Percentiles rank a stretch among this genome's conserved stretches.
Evolutionary conservation across 306 rosid species (phyloP).

Genomic region (Potentilla sterilis): DNA sequence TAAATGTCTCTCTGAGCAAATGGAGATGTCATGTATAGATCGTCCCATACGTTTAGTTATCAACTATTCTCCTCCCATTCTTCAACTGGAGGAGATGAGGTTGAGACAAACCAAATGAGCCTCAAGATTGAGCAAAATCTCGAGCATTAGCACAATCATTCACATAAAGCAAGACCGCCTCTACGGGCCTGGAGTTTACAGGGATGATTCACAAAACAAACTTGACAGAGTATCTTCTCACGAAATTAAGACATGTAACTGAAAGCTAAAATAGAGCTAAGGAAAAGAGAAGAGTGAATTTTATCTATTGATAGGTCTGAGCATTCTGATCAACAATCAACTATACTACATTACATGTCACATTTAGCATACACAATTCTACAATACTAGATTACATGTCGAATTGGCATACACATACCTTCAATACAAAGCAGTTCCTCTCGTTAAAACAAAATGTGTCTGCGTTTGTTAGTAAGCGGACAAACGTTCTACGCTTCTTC

Average conservation of each 20-base stretch:
- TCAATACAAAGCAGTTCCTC: conserved; percentile 1
- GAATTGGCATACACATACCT: neutral
- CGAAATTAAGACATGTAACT: neutral
- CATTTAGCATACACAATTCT: conserved; percentile 5
- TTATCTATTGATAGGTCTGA: neutral
- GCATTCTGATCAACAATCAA: neutral
- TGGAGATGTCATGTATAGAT: too few species aligned
- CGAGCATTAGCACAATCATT: too few species aligned
- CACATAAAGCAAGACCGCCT: too few species aligned
- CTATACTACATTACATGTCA: neutral
- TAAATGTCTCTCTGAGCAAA: too few species aligned
- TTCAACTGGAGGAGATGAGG: too few species aligned
- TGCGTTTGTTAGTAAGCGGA: conserved; percentile 35
- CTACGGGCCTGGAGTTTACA: too few species aligned
- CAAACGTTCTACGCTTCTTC: conserved; percentile 48
- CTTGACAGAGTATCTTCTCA: neutral
- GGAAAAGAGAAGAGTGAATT: neutral
- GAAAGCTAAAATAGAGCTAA: neutral
- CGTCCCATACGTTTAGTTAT: too few species aligned
- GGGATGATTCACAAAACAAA: neutral
- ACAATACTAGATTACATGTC: neutral
- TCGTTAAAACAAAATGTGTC: conserved; percentile 4
- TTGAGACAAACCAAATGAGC: too few species aligned
- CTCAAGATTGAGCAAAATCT: too few species aligned
- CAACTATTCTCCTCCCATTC: too few species aligned